Conservation (phyloP, 2,329 filamentous ascomycete genomes). For the Exophiala spinifera region DNA sequence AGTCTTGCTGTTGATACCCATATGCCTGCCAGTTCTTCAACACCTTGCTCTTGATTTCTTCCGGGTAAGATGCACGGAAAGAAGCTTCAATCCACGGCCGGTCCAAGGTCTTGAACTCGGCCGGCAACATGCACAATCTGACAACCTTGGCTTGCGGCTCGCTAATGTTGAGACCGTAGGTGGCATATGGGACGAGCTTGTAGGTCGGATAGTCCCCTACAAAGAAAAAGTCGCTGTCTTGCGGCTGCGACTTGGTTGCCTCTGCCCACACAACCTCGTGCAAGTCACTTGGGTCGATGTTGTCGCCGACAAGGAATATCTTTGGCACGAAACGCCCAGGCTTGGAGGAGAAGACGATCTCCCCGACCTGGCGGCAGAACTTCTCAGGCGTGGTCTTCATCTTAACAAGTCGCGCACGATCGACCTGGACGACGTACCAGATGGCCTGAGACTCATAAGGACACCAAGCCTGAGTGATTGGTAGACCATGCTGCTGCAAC, state of each 20-base stretch:
- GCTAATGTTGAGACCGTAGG: constrained; percentile 38
- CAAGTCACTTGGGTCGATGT: constrained; percentile 43
- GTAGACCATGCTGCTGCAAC: not conserved
- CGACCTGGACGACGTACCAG: constrained; percentile 51
- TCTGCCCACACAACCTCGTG: constrained; percentile 52
- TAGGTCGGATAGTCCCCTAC: constrained; percentile 44
- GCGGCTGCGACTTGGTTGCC: constrained; percentile 47
- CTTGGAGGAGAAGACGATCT: constrained; percentile 55
- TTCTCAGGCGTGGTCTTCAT: constrained; percentile 48
- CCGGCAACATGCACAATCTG: constrained; percentile 43
- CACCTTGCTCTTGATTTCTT: constrained; percentile 42
- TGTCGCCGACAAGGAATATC: constrained; percentile 47
- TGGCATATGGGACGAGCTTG: constrained; percentile 49
- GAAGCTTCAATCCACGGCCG: constrained; percentile 34
- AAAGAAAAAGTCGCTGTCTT: constrained; percentile 44
- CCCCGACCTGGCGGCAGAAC: constrained; percentile 42
- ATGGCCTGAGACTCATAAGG: constrained; percentile 48
- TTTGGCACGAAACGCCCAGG: constrained; percentile 44
- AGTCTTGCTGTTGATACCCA: constrained; percentile 26
- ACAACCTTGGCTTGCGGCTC: constrained; percentile 47
- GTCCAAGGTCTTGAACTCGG: constrained; percentile 41
- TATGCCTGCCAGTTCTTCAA: constrained; percentile 36
- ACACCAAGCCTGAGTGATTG: not conserved
- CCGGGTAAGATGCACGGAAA: constrained; percentile 39
- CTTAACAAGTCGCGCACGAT: constrained; percentile 50